Percentiles rank a stretch among this genome's conserved stretches.
These are phyloP conservation scores for Protomyces arabidopsidicola DNA, from an alignment of 1,139 yeast genomes.

Conservation along the genomic window DNA sequence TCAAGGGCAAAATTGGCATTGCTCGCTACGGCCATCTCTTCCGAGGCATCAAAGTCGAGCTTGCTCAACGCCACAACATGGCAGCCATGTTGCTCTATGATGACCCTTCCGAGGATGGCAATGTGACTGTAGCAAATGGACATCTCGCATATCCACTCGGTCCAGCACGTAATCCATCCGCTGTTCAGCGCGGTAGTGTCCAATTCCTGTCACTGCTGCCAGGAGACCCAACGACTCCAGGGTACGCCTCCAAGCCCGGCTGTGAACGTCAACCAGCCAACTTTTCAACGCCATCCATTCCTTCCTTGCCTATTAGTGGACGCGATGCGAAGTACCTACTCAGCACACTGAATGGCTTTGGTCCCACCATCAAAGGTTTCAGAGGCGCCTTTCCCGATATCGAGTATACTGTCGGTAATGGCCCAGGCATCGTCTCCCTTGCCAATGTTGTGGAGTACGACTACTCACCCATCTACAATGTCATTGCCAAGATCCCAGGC, in stretches of 20 bases:
- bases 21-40: conserved; percentile 51
- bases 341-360: conserved; percentile 52
- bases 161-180: conserved; percentile 62
- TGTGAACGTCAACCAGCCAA: conserved; percentile 50
- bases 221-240: conserved; percentile 90
- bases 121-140: conserved; percentile 49
- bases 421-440: conserved; percentile 43
- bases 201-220: conserved; percentile 71
- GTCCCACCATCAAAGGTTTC: conserved; percentile 47
- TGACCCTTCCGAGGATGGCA: conserved; percentile 64
- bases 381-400: conserved; percentile 48
- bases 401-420: conserved; percentile 59
- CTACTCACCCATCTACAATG: conserved; percentile 46
- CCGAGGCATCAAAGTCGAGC: conserved; percentile 63
- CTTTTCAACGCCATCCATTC: conserved; percentile 54
- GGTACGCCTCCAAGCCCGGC: conserved; percentile 61
- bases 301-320: conserved; percentile 59
- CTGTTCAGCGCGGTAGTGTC: conserved; percentile 79
- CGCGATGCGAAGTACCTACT: conserved; percentile 56
- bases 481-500: conserved; percentile 56
- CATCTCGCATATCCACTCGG: conserved; percentile 60
- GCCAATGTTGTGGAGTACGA: conserved; percentile 40
- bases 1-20: conserved; percentile 50
- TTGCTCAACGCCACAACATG: conserved; percentile 63
- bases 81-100: conserved; percentile 56